Evolutionary conservation across 2,329 filamentous ascomycete genomes (phyloP).

Genomic region (Verticillium nonalfalfae): DNA sequence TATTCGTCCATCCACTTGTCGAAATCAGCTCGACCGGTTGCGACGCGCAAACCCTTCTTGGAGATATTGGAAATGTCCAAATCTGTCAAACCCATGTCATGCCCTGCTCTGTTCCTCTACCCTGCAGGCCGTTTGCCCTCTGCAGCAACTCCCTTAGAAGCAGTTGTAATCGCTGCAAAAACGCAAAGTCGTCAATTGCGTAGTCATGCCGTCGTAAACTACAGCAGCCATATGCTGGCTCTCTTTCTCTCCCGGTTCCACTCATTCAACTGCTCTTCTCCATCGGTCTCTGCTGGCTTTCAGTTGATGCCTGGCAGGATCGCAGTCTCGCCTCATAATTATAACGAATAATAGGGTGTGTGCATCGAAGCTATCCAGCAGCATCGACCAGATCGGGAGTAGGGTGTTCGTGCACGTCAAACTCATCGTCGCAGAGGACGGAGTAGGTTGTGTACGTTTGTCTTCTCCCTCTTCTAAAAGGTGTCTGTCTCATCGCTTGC

Average conservation of each 20-base stretch:
- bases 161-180: neutral
- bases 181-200: conserved; percentile 3
- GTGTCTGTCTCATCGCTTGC: conserved; percentile 48
- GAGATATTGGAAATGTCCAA: neutral
- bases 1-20: neutral
- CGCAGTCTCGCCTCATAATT: neutral
- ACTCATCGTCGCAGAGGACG: neutral
- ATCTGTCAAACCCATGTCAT: neutral
- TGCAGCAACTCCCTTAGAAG: neutral
- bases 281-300: neutral
- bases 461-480: conserved; percentile 30
- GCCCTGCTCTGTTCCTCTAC: neutral
- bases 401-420: neutral
- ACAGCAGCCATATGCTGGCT: neutral
- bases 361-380: neutral
- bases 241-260: neutral
- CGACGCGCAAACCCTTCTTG: neutral
- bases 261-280: neutral
- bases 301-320: neutral
- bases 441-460: neutral
- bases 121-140: neutral
- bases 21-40: neutral
- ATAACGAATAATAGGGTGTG: neutral
- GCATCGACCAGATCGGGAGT: neutral
- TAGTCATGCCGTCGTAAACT: conserved; percentile 2